phyloP scores from a whole-genome alignment of 2,329 filamentous ascomycete species.

The Colletotrichum acutatum region DNA sequence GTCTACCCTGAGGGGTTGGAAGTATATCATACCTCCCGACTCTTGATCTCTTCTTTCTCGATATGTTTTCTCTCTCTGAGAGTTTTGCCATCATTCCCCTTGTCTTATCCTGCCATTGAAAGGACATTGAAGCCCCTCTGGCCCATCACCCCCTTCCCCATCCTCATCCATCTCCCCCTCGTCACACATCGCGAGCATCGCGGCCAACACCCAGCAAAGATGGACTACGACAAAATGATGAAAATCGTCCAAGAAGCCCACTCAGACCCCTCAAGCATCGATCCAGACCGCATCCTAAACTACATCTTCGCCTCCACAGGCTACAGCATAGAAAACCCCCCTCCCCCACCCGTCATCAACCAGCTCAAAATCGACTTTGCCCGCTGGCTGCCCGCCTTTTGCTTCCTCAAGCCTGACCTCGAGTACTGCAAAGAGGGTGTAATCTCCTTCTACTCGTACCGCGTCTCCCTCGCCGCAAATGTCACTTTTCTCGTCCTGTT shows the following conservation, averaged over 20 bases:
- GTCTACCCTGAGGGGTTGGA: background rate
- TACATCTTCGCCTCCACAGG: background rate
- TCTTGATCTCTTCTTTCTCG: background rate
- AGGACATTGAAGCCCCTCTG: background rate
- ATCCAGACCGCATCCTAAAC: background rate
- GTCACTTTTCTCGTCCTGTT: conserved; percentile 63
- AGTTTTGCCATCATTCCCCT: background rate
- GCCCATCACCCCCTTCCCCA: background rate
- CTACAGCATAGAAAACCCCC: conserved; percentile 2
- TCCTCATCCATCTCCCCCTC: background rate
- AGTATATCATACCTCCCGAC: background rate
- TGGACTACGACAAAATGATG: background rate
- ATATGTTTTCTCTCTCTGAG: background rate
- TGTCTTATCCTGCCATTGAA: background rate
- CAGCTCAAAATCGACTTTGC: background rate
- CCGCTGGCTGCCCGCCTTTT: conserved; percentile 36
- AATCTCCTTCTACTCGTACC: conserved; percentile 61
- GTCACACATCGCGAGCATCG: background rate
- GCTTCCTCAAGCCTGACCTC: conserved; percentile 42
- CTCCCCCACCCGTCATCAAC: background rate
- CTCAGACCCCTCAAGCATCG: background rate
- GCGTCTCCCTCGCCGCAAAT: conserved; percentile 65
- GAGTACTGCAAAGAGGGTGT: conserved; percentile 44
- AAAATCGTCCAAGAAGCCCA: background rate
- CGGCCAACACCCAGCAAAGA: background rate